Conservation (phyloP, 2,329 filamentous ascomycete genomes). For the Ploettnerulaceae sp. region DNA sequence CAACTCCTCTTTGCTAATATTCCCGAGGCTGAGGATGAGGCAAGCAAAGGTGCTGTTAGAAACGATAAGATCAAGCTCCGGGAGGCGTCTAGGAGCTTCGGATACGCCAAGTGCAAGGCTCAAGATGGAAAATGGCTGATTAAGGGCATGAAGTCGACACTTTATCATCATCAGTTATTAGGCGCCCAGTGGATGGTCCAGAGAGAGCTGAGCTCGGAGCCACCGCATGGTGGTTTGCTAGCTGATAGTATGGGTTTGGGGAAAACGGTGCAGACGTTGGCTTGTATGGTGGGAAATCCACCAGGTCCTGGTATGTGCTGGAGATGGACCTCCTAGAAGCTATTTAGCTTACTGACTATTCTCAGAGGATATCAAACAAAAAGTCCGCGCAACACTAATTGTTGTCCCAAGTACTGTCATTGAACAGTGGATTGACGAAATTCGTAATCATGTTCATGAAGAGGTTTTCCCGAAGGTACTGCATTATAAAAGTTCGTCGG, state of each 20-base stretch:
- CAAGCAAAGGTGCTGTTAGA: slow-evolving; percentile 8
- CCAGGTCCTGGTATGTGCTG: slow-evolving; percentile 28
- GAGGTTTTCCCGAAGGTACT: slow-evolving; percentile 24
- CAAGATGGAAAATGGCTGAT: slow-evolving; percentile 39
- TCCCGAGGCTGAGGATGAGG: slow-evolving; percentile 19
- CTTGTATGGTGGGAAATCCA: slow-evolving; percentile 36
- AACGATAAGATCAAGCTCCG: slow-evolving; percentile 37
- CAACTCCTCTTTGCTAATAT: slow-evolving; percentile 27
- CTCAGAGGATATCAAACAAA: slow-evolving; percentile 33
- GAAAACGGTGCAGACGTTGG: slow-evolving; percentile 51
- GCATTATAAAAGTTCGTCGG: slow-evolving; percentile 20
- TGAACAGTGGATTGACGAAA: slow-evolving; percentile 32
- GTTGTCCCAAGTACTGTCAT: slow-evolving; percentile 29
- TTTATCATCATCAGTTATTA: slow-evolving; percentile 48
- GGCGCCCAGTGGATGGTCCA: slow-evolving; percentile 50
- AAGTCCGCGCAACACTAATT: slow-evolving; percentile 29
- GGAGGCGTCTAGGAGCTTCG: slow-evolving; percentile 40
- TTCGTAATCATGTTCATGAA: slow-evolving; percentile 20
- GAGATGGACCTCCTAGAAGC: not conserved
- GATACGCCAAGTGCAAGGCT: slow-evolving; percentile 34
- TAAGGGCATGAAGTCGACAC: slow-evolving; percentile 42
- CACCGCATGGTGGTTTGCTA: slow-evolving; percentile 50
- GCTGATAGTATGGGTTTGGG: slow-evolving; percentile 62
- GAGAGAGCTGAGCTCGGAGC: slow-evolving; percentile 39
- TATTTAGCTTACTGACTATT: too few species aligned